These are phyloP conservation scores for Sporobolus alterniflorus DNA, from an alignment of 202 grass and related monocot species.

Conservation along the genomic window DNA sequence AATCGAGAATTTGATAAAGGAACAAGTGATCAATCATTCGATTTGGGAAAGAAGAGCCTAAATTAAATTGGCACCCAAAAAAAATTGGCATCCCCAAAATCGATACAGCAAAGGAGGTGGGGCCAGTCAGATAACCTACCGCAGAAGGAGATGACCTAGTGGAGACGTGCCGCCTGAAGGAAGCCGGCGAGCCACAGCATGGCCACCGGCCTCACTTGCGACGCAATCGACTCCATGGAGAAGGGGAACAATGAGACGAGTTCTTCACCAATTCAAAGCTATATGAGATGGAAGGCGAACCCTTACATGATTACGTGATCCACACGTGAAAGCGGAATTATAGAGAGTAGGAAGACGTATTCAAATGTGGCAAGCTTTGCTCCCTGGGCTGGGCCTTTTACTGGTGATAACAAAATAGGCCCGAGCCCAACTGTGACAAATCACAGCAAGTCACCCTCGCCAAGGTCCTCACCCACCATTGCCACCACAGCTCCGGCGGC, in stretches of 20 bases:
- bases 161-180: constrained; percentile 79
- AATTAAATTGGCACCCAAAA: not conserved
- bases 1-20: constrained; percentile 13
- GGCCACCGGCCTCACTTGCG: constrained; percentile 56
- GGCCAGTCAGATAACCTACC: constrained; percentile 47
- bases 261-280: constrained; percentile 2
- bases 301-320: fast-evolving
- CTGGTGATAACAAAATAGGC: not conserved
- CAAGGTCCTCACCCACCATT: constrained; percentile 1
- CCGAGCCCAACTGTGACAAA: not conserved
- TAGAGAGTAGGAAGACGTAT: not conserved
- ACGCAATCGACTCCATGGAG: constrained; percentile 64
- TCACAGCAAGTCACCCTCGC: not conserved
- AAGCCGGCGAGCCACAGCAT: constrained; percentile 91
- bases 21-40: constrained; percentile 9
- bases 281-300: not conserved
- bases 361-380: not conserved
- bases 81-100: not conserved
- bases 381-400: constrained; percentile 9
- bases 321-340: fast-evolving
- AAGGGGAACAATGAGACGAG: constrained; percentile 12
- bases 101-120: not conserved
- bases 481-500: constrained; percentile 8
- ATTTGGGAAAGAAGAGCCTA: not conserved
- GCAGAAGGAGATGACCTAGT: constrained; percentile 71